A percentile compares a stretch with the other conserved stretches of the same genome.
These are phyloP conservation scores for Solanum chiquidenum DNA, from an alignment of 257 asterid species.

Conservation along the genomic window DNA sequence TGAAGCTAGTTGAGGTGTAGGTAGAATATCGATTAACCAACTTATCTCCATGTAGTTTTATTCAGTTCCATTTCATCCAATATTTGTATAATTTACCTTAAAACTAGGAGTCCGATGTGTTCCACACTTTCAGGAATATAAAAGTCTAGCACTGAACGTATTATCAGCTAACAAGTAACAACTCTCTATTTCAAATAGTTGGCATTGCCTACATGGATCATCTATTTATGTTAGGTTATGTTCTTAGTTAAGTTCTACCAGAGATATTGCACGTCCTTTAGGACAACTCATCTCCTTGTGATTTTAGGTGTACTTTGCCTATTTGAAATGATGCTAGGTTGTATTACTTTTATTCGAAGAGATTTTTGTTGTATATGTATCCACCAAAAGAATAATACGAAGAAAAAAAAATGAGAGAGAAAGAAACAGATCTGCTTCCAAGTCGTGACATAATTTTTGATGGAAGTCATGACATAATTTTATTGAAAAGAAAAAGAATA, in stretches of 20 bases:
- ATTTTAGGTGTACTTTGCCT: neutral
- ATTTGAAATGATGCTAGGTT: neutral
- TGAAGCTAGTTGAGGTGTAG: neutral
- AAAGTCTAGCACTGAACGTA: neutral
- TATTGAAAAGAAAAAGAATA: neutral
- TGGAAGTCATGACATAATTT: neutral
- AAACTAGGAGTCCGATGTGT: neutral
- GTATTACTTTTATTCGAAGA: neutral
- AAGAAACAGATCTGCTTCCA: neutral
- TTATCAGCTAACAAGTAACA: neutral
- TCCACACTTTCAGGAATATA: neutral
- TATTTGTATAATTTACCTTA: neutral
- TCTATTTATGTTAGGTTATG: neutral
- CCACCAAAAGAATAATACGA: neutral
- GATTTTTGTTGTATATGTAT: neutral
- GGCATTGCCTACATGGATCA: neutral
- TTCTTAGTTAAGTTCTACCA: neutral
- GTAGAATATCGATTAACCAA: neutral
- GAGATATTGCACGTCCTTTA: neutral
- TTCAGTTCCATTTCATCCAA: neutral
- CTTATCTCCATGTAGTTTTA: neutral
- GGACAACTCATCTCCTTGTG: neutral
- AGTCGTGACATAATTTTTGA: neutral
- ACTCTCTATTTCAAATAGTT: neutral
- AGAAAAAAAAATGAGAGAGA: neutral